Evolutionary conservation across 164 flowering plant species (phyloP), one percentile per base, ranked within the genome.

Genomic region (Houttuynia cordata): DNA sequence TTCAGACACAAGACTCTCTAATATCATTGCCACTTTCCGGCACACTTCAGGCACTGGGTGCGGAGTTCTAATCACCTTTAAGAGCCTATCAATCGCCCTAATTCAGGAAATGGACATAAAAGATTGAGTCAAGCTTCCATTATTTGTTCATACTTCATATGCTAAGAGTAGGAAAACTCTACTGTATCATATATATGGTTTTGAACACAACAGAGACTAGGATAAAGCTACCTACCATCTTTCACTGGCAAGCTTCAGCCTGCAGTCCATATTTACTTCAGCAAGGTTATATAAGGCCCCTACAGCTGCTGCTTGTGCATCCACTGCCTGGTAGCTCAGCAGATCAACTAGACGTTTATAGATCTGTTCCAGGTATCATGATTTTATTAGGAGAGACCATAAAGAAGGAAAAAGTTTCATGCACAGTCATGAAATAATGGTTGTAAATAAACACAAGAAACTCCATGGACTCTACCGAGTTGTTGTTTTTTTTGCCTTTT

Each of bases 271-370:
- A 60, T 90, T 92, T 51, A 92, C 83, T 73, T 92, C 98, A n/a
- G 84, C 81, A 73, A 92, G 90, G 73, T 89, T 84, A 73, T 87
- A 88, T 12, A 94, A 84, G 41, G 97, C 96, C 42, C 96, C 96
- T 64, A 94, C 87, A 37, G 96, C 97, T 63, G 93, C 97, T 56
- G 95, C 95, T 68, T 91, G 98, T n/a, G 97, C 91, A 80, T 90
- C 97, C 40, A 57, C 58, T 30, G 85, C 86, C 50, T 75, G 88
- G 24, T 76, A 68, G 81, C 94, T 87, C 73, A 93, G 68, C 47
- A 93, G 86, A 81, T 93, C 97, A 54, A 93, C 85, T 56, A 93
- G 71, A 23, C 88, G 90, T 78, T 79, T 84, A 62, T 91, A 84
- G 50, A 90, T 80, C 99, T 88, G 91, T 76, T 79, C 47, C 24